Conservation (phyloP, 208 protist species). For the Angomonas deanei region DNA sequence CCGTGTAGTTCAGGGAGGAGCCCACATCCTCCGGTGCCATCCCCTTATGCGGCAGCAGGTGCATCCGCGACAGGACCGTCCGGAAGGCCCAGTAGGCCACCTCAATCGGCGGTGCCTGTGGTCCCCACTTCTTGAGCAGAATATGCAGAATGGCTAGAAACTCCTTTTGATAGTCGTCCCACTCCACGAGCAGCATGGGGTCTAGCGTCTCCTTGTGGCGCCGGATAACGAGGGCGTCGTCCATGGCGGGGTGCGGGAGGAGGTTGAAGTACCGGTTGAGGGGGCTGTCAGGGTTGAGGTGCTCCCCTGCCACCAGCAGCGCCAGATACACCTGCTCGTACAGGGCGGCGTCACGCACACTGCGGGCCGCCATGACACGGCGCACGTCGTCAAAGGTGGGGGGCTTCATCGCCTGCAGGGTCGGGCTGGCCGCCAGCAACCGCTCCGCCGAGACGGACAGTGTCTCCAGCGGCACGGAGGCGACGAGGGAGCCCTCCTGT, state of each 20-base stretch:
- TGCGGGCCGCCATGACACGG: slow-evolving; percentile 38
- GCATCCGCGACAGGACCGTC: slow-evolving; percentile 63
- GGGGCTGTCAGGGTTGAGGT: slow-evolving; percentile 32
- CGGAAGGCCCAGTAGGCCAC: slow-evolving; percentile 79
- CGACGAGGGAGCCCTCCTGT: slow-evolving; percentile 49
- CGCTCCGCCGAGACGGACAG: slow-evolving; percentile 36
- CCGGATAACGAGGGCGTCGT: slow-evolving; percentile 50
- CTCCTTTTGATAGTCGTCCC: slow-evolving; percentile 78
- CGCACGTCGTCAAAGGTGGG: slow-evolving; percentile 50
- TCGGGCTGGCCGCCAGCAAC: slow-evolving; percentile 23
- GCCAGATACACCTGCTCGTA: slow-evolving; percentile 70
- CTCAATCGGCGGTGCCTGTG: slow-evolving; percentile 44
- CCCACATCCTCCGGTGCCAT: slow-evolving; percentile 46
- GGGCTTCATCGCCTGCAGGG: slow-evolving; percentile 19
- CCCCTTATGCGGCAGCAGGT: slow-evolving; percentile 57
- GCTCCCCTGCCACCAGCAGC: slow-evolving; percentile 59
- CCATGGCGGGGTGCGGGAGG: slow-evolving; percentile 63
- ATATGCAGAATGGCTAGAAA: slow-evolving; percentile 49
- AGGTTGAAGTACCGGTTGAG: slow-evolving; percentile 52
- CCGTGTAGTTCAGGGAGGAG: slow-evolving; percentile 55
- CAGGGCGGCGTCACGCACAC: slow-evolving; percentile 60
- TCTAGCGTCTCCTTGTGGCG: slow-evolving; percentile 69
- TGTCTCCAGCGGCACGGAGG: slow-evolving; percentile 46
- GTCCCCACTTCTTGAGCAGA: slow-evolving; percentile 40
- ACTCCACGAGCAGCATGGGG: slow-evolving; percentile 64